These are phyloP conservation scores for Metschnikowia borealis DNA, from an alignment of 805 yeast genomes.

Conservation along the genomic window DNA sequence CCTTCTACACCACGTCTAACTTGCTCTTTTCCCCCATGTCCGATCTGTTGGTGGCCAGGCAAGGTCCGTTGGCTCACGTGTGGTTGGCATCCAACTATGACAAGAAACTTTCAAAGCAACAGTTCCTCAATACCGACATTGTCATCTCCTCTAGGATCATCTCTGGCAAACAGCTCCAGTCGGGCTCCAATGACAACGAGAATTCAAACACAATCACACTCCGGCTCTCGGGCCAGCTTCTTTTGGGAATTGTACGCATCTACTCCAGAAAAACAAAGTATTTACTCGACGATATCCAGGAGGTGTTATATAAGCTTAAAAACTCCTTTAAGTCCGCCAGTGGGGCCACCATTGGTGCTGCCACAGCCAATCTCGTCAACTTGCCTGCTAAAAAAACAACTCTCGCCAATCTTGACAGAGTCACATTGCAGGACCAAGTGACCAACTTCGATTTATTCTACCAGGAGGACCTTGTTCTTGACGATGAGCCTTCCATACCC, in stretches of 20 bases:
- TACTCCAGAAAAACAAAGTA: slow-evolving; percentile 83
- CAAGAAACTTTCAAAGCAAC: slow-evolving; percentile 66
- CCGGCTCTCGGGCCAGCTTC: slow-evolving; percentile 77
- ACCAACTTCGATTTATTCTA: slow-evolving; percentile 71
- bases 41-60: slow-evolving; percentile 44
- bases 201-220: slow-evolving; percentile 57
- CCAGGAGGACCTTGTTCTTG: slow-evolving; percentile 52
- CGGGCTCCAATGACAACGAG: slow-evolving; percentile 10
- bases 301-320: slow-evolving; percentile 66
- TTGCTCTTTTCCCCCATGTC: slow-evolving; percentile 8
- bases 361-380: slow-evolving; percentile 46
- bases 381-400: slow-evolving; percentile 60
- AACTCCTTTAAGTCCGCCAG: slow-evolving; percentile 52
- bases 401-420: slow-evolving; percentile 52
- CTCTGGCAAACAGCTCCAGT: slow-evolving; percentile 58
- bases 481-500: slow-evolving; percentile 19
- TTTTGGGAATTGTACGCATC: slow-evolving; percentile 82
- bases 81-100: slow-evolving; percentile 94
- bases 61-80: slow-evolving; percentile 83
- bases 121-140: slow-evolving; percentile 68
- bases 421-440: slow-evolving; percentile 71
- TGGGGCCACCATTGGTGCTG: slow-evolving; percentile 23
- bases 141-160: slow-evolving; percentile 42
- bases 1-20: neutral
- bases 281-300: slow-evolving; percentile 72